Percentiles rank a stretch among this genome's conserved stretches.
These are phyloP conservation scores for Poa annua DNA, from an alignment of 176 grass and related monocot genomes.

Conservation along the genomic window DNA sequence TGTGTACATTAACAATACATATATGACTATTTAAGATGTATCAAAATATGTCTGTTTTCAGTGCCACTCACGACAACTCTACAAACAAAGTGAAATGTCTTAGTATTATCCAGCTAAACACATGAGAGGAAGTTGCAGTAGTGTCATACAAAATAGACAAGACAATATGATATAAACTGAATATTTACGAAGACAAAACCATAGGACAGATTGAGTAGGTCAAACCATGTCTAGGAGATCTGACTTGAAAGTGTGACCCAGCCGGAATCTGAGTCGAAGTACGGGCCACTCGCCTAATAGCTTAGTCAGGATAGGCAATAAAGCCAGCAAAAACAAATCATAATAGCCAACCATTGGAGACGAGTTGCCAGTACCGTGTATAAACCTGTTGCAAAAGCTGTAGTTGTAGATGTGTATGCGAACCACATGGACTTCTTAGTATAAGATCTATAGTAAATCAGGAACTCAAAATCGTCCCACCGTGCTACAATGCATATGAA, in stretches of 20 bases:
- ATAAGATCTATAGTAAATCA: slow-evolving; percentile 19
- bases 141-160: too few relatives aligned
- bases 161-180: too few relatives aligned
- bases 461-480: slow-evolving; percentile 36
- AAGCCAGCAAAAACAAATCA: not conserved
- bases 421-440: slow-evolving; percentile 30
- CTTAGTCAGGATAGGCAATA: not conserved
- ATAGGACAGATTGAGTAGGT: not conserved
- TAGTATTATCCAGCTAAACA: too few relatives aligned
- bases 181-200: not conserved
- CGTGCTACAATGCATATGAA: slow-evolving; percentile 29
- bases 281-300: not conserved
- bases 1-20: too few relatives aligned
- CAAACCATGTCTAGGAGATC: slow-evolving; percentile 31
- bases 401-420: not conserved
- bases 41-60: too few relatives aligned
- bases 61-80: too few relatives aligned
- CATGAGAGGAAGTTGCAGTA: too few relatives aligned
- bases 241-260: not conserved
- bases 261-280: not conserved
- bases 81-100: too few relatives aligned
- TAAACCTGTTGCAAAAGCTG: slow-evolving; percentile 9
- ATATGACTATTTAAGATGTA: too few relatives aligned
- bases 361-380: not conserved
- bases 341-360: not conserved